A percentile compares a stretch with the other conserved stretches of the same genome.
phyloP scores from a whole-genome alignment of 2,329 filamentous ascomycete species.

The Fusarium sp. region DNA sequence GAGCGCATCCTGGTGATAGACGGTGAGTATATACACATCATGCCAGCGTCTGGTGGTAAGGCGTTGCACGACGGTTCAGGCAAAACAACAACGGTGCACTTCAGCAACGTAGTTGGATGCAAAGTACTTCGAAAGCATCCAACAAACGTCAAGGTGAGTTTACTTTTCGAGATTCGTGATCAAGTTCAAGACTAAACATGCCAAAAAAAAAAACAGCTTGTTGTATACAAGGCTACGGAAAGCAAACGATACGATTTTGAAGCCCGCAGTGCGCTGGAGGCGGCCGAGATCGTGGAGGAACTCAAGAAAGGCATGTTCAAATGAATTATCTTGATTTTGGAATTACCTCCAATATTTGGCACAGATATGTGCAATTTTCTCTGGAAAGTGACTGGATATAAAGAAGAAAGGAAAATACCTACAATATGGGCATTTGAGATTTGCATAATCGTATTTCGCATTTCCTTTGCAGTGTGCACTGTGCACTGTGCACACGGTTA shows the following conservation, averaged over 20 bases:
- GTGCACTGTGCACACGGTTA: not conserved
- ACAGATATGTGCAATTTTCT: not conserved
- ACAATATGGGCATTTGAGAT: conserved; percentile 5
- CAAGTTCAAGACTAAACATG: conserved; percentile 12
- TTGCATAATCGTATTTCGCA: not conserved
- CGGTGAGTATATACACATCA: conserved; percentile 87
- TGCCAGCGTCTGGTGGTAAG: conserved; percentile 76
- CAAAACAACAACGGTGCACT: conserved; percentile 84
- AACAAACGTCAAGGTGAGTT: conserved; percentile 77
- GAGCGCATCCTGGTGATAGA: conserved; percentile 83
- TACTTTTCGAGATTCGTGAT: not conserved
- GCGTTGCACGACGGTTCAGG: conserved; percentile 70
- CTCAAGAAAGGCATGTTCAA: conserved; percentile 75
- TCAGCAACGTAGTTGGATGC: conserved; percentile 83
- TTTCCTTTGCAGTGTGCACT: not conserved
- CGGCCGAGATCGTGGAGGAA: conserved; percentile 81
- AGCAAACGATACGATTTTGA: conserved; percentile 88
- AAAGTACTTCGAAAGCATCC: conserved; percentile 85
- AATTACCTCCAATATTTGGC: not conserved
- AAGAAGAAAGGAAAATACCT: not conserved
- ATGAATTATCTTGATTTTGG: not conserved
- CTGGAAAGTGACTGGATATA: not conserved
- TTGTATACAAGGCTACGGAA: conserved; percentile 80
- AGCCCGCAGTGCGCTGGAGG: conserved; percentile 76
- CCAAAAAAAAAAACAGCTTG: conserved; percentile 57